These are phyloP conservation scores for Pseudoperonospora humuli DNA, from an alignment of 352 stramenopile genomes.

Conservation along the genomic window DNA sequence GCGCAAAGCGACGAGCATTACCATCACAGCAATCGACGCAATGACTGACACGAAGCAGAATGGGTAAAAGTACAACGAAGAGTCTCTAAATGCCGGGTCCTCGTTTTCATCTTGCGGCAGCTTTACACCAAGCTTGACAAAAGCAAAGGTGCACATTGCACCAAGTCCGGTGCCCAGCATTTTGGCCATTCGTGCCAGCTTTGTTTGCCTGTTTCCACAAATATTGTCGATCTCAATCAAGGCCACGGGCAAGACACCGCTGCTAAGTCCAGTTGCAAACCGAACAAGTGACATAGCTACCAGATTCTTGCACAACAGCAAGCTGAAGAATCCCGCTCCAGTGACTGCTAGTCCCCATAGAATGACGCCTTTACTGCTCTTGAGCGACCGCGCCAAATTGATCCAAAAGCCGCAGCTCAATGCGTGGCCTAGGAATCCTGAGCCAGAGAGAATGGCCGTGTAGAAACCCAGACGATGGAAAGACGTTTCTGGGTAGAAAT, in stretches of 20 bases:
- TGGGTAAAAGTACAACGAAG: slow-evolving; percentile 67
- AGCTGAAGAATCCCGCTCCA: slow-evolving; percentile 57
- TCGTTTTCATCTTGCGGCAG: slow-evolving; percentile 26
- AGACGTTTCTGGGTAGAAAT: slow-evolving; percentile 70
- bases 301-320: slow-evolving; percentile 71
- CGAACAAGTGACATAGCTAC: slow-evolving; percentile 70
- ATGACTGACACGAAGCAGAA: slow-evolving; percentile 69
- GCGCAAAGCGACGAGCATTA: slow-evolving; percentile 58
- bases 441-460: slow-evolving; percentile 57
- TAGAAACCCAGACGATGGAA: slow-evolving; percentile 73
- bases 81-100: slow-evolving; percentile 30
- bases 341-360: slow-evolving; percentile 70
- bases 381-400: slow-evolving; percentile 59
- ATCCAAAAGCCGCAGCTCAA: slow-evolving; percentile 76
- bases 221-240: slow-evolving; percentile 82
- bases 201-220: slow-evolving; percentile 67
- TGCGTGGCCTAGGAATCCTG: slow-evolving; percentile 58
- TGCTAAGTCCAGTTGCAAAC: slow-evolving; percentile 69
- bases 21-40: slow-evolving; percentile 55
- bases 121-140: slow-evolving; percentile 43
- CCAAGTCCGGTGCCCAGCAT: slow-evolving; percentile 60
- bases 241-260: slow-evolving; percentile 60
- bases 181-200: slow-evolving; percentile 49
- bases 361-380: slow-evolving; percentile 75
- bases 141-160: slow-evolving; percentile 36